A percentile compares a stretch with the other conserved stretches of the same genome.
Conservation (phyloP, 768 basidiomycete genomes). For the Thelephora ganbajun region DNA sequence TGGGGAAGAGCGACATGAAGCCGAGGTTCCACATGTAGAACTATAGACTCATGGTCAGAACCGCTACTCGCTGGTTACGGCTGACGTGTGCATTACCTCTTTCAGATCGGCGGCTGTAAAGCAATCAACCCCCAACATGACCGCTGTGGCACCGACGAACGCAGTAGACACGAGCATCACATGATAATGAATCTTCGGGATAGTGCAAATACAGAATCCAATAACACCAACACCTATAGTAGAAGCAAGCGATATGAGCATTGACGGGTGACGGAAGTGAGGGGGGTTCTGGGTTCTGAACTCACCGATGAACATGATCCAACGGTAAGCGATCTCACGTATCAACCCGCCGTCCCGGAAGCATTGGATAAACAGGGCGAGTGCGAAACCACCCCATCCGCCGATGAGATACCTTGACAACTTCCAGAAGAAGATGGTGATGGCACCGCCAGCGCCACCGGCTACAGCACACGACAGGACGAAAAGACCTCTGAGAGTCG, state of each 20-base stretch:
- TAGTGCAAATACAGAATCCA: constrained; percentile 73
- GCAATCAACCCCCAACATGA: constrained; percentile 90
- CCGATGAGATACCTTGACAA: constrained; percentile 73
- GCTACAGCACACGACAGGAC: constrained; percentile 71
- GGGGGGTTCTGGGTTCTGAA: constrained; percentile 1
- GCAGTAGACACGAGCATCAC: constrained; percentile 78
- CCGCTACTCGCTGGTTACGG: constrained; percentile 7
- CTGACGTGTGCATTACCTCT: constrained; percentile 40
- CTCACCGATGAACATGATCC: constrained; percentile 81
- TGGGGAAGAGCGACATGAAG: constrained; percentile 67
- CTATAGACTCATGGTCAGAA: constrained; percentile 23
- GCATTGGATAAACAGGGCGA: constrained; percentile 81
- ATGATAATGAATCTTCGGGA: constrained; percentile 80
- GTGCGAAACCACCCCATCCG: constrained; percentile 76
- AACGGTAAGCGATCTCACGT: constrained; percentile 60
- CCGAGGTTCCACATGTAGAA: constrained; percentile 96
- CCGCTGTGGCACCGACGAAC: constrained; percentile 78
- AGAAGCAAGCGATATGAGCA: no score
- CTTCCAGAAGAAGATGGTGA: constrained; percentile 90
- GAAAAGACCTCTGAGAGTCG: constrained; percentile 78
- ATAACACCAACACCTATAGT: constrained; percentile 52
- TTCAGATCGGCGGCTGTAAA: constrained; percentile 86
- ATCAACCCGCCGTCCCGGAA: constrained; percentile 77
- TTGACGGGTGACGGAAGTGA: constrained; percentile 11
- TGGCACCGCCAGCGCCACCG: constrained; percentile 70